Conservation (phyloP, 2,329 filamentous ascomycete species). For the Colletotrichum australisinense region DNA sequence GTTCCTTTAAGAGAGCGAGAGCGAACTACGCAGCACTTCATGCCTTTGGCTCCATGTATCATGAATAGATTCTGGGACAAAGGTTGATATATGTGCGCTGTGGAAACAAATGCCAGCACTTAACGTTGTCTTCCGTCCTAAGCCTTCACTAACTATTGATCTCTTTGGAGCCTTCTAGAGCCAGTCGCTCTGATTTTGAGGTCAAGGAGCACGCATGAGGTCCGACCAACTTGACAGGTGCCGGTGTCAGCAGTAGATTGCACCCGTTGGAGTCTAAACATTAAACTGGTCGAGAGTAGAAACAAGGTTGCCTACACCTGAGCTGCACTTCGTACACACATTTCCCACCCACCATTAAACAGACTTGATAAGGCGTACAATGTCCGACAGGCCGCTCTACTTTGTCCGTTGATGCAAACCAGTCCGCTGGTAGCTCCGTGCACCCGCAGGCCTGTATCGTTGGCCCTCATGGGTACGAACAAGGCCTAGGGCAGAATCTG, state of each 20-base stretch:
- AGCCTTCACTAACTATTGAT: no score
- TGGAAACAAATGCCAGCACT: no score
- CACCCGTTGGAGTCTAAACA: background rate
- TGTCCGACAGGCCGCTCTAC: conserved; percentile 6
- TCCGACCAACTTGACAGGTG: background rate
- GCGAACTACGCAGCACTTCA: background rate
- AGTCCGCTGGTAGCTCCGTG: background rate
- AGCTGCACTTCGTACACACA: no score
- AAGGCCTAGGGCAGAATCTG: background rate
- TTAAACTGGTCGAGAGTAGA: background rate
- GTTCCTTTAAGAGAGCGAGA: background rate
- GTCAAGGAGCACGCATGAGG: background rate
- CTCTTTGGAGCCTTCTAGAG: no score
- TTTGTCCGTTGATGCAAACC: conserved; percentile 20
- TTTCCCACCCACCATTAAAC: background rate
- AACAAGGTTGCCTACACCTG: no score
- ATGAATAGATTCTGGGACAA: no score
- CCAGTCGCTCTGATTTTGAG: background rate
- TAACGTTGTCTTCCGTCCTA: no score
- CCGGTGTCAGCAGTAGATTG: background rate
- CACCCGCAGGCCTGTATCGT: no score
- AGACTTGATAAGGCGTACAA: background rate
- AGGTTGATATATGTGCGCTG: no score
- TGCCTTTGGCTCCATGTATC: no score
- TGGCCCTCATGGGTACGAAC: background rate